A percentile compares a stretch with the other conserved stretches of the same genome.
These are phyloP conservation scores for Stephanocyclus meneghinianus DNA, from an alignment of 352 stramenopile genomes.

Conservation along the genomic window DNA sequence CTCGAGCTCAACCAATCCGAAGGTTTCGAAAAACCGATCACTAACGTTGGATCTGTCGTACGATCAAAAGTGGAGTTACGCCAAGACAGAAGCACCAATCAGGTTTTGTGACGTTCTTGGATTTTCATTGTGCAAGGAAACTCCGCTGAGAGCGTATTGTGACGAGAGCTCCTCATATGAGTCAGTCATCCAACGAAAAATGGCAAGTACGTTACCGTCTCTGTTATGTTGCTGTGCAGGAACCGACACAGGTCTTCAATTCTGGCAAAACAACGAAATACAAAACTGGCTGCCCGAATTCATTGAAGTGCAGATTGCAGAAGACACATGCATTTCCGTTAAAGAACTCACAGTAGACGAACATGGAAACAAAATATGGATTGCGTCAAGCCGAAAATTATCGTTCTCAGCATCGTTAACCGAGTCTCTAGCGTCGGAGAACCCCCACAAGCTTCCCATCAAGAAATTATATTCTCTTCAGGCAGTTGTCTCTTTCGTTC, in stretches of 20 bases:
- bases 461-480: conserved; percentile 72
- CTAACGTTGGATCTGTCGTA: conserved; percentile 77
- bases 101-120: conserved; percentile 77
- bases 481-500: conserved; percentile 69
- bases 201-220: conserved; percentile 68
- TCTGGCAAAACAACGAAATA: conserved; percentile 64
- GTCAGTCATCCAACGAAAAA: conserved; percentile 79
- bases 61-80: conserved; percentile 52
- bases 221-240: conserved; percentile 77
- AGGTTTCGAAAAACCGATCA: conserved; percentile 58
- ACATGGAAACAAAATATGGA: conserved; percentile 53
- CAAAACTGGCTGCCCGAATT: conserved; percentile 76
- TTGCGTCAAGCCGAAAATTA: conserved; percentile 48
- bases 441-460: conserved; percentile 25
- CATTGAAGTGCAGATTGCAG: conserved; percentile 73
- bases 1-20: conserved; percentile 41
- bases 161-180: conserved; percentile 77
- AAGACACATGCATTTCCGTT: conserved; percentile 68
- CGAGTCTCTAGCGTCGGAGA: conserved; percentile 17
- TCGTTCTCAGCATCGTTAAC: conserved; percentile 29
- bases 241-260: conserved; percentile 56
- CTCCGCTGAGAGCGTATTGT: conserved; percentile 76
- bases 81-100: conserved; percentile 26
- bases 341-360: conserved; percentile 57
- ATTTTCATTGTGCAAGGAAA: conserved; percentile 78